Percentiles rank a stretch among this genome's conserved stretches.
Conservation (phyloP, 306 rosid genomes). For the Glycine tomentella region DNA sequence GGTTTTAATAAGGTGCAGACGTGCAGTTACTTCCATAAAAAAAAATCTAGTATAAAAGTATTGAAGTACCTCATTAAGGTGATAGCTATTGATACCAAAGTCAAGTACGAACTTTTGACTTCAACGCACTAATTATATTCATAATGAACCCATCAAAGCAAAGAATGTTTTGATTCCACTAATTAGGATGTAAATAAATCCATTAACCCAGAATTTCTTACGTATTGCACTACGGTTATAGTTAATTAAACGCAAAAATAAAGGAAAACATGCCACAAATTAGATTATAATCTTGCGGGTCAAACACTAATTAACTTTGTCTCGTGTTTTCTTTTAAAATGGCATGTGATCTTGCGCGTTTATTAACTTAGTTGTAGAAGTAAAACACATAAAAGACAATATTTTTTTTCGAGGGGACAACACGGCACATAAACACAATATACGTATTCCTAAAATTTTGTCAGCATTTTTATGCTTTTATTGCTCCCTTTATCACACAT, state of each 20-base stretch:
- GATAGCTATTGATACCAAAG: not conserved
- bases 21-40: not conserved
- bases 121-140: slow-evolving; percentile 18
- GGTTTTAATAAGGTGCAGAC: not conserved
- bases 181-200: slow-evolving; percentile 8
- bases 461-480: not conserved
- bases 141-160: not conserved
- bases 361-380: slow-evolving; percentile 5
- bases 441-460: slow-evolving; percentile 28
- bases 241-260: slow-evolving; percentile 31
- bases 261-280: slow-evolving; percentile 20
- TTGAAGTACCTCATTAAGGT: not conserved
- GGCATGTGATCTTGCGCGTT: not conserved
- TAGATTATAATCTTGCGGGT: slow-evolving; percentile 36
- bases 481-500: slow-evolving; percentile 26
- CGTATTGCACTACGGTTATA: slow-evolving; percentile 36
- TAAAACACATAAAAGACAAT: slow-evolving; percentile 9
- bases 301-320: slow-evolving; percentile 44
- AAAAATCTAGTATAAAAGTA: no score
- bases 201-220: slow-evolving; percentile 17
- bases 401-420: not conserved
- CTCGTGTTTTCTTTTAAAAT: slow-evolving; percentile 31
- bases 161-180: slow-evolving; percentile 43
- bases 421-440: not conserved
- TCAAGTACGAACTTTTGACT: slow-evolving; percentile 16